Evolutionary conservation across 108 stramenopile genomes (phyloP).

Genomic region (Fragilaria radians): DNA sequence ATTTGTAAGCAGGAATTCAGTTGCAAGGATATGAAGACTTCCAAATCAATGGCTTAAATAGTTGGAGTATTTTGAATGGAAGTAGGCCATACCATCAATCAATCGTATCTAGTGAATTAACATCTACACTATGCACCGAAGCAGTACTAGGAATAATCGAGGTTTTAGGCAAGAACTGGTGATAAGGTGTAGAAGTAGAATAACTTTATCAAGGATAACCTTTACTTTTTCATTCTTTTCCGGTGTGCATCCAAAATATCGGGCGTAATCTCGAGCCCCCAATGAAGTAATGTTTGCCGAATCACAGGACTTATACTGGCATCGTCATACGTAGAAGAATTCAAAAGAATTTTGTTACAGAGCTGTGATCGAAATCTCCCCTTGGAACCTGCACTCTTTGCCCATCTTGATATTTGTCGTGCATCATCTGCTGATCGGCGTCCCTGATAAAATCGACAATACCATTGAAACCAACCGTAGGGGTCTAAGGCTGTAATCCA

Average conservation of each 20-base stretch:
- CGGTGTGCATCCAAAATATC: constrained; percentile 56
- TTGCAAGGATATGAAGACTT: too few relatives aligned
- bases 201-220: too few relatives aligned
- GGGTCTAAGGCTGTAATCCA: constrained; percentile 90
- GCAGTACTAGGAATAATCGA: too few relatives aligned
- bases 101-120: too few relatives aligned
- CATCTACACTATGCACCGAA: too few relatives aligned
- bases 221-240: constrained; percentile 30
- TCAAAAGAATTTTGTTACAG: constrained; percentile 85
- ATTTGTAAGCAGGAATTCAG: too few relatives aligned
- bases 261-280: constrained; percentile 89
- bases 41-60: too few relatives aligned
- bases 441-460: constrained; percentile 94
- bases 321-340: constrained; percentile 37
- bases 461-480: constrained; percentile 99
- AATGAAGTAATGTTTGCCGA: constrained; percentile 93
- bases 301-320: constrained; percentile 86
- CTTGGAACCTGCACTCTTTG: constrained; percentile 70
- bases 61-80: too few relatives aligned
- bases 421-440: constrained; percentile 78
- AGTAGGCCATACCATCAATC: too few relatives aligned
- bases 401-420: constrained; percentile 86
- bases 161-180: too few relatives aligned
- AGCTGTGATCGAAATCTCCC: constrained; percentile 91
- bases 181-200: too few relatives aligned